Evolutionary conservation across 2,329 filamentous ascomycete genomes (phyloP).

Genomic region (Epichloe sibirici): DNA sequence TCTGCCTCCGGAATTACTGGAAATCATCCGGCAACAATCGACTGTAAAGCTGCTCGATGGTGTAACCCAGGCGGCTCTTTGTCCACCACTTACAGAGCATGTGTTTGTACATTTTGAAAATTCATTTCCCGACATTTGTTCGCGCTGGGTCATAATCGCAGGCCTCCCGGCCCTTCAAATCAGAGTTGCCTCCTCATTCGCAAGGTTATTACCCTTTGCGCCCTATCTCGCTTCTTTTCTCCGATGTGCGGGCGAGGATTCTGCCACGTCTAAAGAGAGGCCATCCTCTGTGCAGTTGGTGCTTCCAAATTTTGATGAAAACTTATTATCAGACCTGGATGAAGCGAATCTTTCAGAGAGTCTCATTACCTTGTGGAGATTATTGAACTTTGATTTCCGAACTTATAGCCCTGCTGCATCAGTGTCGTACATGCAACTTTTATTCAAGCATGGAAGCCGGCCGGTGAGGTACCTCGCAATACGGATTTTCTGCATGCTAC

Average conservation of each 20-base stretch:
- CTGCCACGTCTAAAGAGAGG: conserved; percentile 2
- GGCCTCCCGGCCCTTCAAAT: conserved; percentile 25
- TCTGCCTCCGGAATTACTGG: conserved; percentile 58
- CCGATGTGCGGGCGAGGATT: conserved; percentile 28
- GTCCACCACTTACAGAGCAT: conserved; percentile 55
- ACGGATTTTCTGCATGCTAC: conserved; percentile 65
- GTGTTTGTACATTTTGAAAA: conserved; percentile 65
- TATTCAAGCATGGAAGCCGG: conserved; percentile 49
- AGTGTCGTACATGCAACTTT: conserved; percentile 52
- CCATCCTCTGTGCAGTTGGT: conserved; percentile 17
- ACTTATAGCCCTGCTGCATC: conserved; percentile 54
- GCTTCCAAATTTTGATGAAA: conserved; percentile 18
- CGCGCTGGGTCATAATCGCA: conserved; percentile 55
- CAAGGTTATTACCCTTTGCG: conserved; percentile 68
- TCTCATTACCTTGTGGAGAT: conserved; percentile 51
- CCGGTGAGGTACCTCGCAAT: conserved; percentile 70
- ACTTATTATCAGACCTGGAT: conserved; percentile 12
- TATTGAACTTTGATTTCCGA: conserved; percentile 63
- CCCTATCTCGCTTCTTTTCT: conserved; percentile 67
- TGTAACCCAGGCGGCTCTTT: conserved; percentile 57
- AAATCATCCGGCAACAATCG: conserved; percentile 50
- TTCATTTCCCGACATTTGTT: conserved; percentile 70
- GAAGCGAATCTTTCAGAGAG: conserved; percentile 15
- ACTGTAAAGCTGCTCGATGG: conserved; percentile 58
- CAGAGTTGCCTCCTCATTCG: conserved; percentile 56